Conservation (phyloP, 2,329 filamentous ascomycete species). For the Colletotrichum lupini region DNA sequence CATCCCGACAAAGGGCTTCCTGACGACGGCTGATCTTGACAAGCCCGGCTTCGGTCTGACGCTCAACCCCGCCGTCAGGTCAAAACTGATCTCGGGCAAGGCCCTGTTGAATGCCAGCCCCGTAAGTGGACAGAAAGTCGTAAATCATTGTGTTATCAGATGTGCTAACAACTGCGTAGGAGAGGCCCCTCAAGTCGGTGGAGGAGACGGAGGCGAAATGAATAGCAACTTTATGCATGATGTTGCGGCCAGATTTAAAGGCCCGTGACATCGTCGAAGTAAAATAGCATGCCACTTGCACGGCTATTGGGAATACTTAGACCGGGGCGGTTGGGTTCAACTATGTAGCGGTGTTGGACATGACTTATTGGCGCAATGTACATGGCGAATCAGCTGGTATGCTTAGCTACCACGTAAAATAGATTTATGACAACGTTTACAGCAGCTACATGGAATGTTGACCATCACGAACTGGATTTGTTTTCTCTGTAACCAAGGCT, state of each 20-base stretch:
- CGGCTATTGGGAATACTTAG: background rate
- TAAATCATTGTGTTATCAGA: background rate
- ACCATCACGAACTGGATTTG: background rate
- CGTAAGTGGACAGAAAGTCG: constrained; percentile 9
- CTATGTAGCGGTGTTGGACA: background rate
- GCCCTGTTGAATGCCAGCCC: constrained; percentile 75
- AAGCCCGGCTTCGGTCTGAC: constrained; percentile 93
- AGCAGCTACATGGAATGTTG: background rate
- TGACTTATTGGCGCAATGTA: background rate
- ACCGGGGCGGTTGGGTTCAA: background rate
- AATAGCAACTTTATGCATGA: constrained; percentile 43
- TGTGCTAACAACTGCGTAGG: constrained; percentile 8
- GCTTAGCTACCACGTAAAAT: background rate
- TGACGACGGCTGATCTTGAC: constrained; percentile 83
- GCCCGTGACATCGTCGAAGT: constrained; percentile 40
- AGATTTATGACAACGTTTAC: background rate
- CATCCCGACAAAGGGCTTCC: constrained; percentile 83
- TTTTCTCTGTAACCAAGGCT: too few species aligned
- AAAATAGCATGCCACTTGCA: background rate
- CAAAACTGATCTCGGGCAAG: constrained; percentile 80
- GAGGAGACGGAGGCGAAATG: constrained; percentile 36
- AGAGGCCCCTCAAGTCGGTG: constrained; percentile 25
- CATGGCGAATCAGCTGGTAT: background rate
- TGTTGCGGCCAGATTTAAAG: constrained; percentile 48
- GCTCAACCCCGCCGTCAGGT: constrained; percentile 78